A percentile compares a stretch with the other conserved stretches of the same genome.
These are phyloP conservation scores for Euptelea pleiosperma DNA, from an alignment of 164 flowering plant species.

Conservation along the genomic window DNA sequence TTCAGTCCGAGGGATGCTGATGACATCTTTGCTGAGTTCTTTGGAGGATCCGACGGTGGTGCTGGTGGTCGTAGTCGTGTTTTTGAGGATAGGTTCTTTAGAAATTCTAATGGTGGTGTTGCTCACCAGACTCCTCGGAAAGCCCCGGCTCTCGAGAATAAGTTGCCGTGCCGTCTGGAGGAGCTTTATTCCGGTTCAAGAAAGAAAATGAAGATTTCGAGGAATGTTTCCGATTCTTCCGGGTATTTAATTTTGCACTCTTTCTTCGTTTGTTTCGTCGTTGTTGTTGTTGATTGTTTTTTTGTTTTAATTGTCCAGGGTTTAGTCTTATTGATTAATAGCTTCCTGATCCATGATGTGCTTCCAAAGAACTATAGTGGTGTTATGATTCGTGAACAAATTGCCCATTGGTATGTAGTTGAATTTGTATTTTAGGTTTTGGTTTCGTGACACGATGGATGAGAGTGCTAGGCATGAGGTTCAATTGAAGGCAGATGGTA, in stretches of 20 bases:
- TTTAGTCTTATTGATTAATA: no score
- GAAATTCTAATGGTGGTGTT: slow-evolving; percentile 18
- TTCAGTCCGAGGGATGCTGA: slow-evolving; percentile 67
- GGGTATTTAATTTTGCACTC: slow-evolving; percentile 60
- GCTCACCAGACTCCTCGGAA: slow-evolving; percentile 30
- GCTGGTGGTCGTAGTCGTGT: no score
- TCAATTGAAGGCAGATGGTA: no score
- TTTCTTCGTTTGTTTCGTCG: neutral
- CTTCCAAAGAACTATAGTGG: no score
- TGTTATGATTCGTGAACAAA: no score
- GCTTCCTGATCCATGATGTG: no score
- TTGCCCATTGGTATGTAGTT: no score
- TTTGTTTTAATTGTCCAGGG: slow-evolving; percentile 36
- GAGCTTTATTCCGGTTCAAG: slow-evolving; percentile 70
- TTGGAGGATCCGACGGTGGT: slow-evolving; percentile 38
- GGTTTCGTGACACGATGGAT: no score
- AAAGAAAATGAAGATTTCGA: slow-evolving; percentile 73
- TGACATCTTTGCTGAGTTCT: slow-evolving; percentile 69
- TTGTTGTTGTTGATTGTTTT: neutral
- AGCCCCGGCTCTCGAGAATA: slow-evolving; percentile 65
- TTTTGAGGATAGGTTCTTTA: no score
- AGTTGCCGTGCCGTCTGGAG: slow-evolving; percentile 60
- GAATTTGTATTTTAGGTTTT: no score
- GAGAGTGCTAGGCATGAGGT: no score
- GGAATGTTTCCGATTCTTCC: slow-evolving; percentile 38